These are phyloP conservation scores for Magnolia kwangsiensis DNA, from an alignment of 164 flowering plant species.

Conservation along the genomic window DNA sequence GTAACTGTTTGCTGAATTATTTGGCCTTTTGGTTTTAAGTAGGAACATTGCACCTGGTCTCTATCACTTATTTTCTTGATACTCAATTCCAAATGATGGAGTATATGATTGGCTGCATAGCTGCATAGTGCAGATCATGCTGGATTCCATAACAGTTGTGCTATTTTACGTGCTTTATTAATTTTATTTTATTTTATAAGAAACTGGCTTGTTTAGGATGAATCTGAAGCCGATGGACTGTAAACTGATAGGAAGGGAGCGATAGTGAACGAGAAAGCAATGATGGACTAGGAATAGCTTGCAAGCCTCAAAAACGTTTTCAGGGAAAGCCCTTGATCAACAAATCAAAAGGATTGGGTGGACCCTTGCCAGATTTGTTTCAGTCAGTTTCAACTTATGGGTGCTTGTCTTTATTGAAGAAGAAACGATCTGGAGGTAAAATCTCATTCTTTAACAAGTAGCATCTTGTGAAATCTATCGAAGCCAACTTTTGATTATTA, in stretches of 20 bases:
- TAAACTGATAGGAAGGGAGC: conserved; percentile 60
- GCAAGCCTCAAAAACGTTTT: conserved; percentile 55
- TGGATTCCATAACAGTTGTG: background rate
- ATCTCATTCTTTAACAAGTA: background rate
- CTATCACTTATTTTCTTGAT: too few species aligned
- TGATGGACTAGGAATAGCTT: conserved; percentile 47
- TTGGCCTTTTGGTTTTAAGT: too few species aligned
- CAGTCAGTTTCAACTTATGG: conserved; percentile 48
- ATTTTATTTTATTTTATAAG: background rate
- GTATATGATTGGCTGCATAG: too few species aligned
- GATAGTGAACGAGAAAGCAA: conserved; percentile 78
- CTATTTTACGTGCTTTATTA: background rate
- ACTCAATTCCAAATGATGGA: too few species aligned
- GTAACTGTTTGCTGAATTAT: too few species aligned
- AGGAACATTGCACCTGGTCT: too few species aligned
- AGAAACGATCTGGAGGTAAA: conserved; percentile 63
- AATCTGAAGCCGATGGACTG: conserved; percentile 8
- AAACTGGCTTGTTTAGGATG: background rate
- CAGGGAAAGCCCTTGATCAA: conserved; percentile 42
- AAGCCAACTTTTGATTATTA: background rate
- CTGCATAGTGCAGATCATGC: too few species aligned
- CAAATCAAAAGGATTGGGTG: conserved; percentile 38
- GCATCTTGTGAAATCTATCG: background rate
- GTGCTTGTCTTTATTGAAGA: conserved; percentile 62
- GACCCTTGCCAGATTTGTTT: conserved; percentile 29